Evolutionary conservation across 305 asterid genomes (phyloP), one percentile per base, ranked within the genome.

Genomic region (Nicotiana rustica): DNA sequence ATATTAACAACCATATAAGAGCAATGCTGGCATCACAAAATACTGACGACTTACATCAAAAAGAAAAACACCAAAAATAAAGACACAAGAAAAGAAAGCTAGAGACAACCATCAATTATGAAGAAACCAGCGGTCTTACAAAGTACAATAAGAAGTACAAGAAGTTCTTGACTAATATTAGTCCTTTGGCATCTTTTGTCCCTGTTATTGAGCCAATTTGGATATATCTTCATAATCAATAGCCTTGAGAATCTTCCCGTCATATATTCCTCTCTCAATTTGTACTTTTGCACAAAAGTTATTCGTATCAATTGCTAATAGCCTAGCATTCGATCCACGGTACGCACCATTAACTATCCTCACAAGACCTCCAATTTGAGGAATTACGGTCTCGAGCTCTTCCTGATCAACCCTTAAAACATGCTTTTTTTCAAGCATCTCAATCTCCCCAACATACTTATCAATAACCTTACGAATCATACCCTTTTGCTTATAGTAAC

Each of bases 371-470:
- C 99, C 99, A 41, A 92, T 92, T 88, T 95, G 98, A 3, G 98
- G 98, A 81, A 95, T 89, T 85, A 94, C 99, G 0, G 99, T 95
- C 91, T 95, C 97, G 47, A 95, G 91, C 89, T 95, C 98, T 84
- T 85, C 95, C 82, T 95, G 98, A 90, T 95, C 99, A 83, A 95
- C 90, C 82, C 98, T 90, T 88, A 93, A 67, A 1, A 95, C 90
- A 82, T 95, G 97, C 91, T 93, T 95, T 56, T 85, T 95, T 86
- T 93, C 97, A 21, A 95, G 90, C 97, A 94, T 95, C 90, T 94
- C 97, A 87, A 95, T 93, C 86, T 95, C 98, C 80, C 95, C 98
- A 80, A 85, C 92, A 77, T 92, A 94, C 84, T 88, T 94, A 86
- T 93, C 97, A 69, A 94, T 89, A 77, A 94, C 93, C 88, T 89